Evolutionary conservation across 2,329 filamentous ascomycete species (phyloP).

Genomic region (Penicillium sp.): DNA sequence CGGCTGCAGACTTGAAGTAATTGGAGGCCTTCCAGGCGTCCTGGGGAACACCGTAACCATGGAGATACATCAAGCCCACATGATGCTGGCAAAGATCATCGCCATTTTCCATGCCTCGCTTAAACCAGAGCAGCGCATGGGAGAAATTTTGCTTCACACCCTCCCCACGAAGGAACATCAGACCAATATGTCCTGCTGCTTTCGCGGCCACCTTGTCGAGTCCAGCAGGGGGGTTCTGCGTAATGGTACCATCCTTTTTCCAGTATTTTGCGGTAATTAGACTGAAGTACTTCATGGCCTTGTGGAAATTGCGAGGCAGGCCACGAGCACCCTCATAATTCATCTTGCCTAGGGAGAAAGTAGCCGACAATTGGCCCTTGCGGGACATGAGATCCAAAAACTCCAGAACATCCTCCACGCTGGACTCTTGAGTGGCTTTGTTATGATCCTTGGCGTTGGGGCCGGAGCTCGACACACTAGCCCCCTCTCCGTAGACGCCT

Average conservation of each 20-base stretch:
- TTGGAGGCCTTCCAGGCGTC: constrained; percentile 73
- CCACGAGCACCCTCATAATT: constrained; percentile 84
- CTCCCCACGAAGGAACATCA: constrained; percentile 88
- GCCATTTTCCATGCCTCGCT: constrained; percentile 70
- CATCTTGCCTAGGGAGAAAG: constrained; percentile 79
- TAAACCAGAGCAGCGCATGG: constrained; percentile 79
- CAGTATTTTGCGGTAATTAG: constrained; percentile 79
- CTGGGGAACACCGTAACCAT: constrained; percentile 71
- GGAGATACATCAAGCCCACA: constrained; percentile 77
- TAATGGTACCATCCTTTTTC: constrained; percentile 73
- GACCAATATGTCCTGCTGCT: constrained; percentile 81
- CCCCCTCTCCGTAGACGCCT: constrained; percentile 92
- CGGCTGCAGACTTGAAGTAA: constrained; percentile 74
- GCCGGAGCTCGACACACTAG: constrained; percentile 85
- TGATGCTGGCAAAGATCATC: constrained; percentile 85
- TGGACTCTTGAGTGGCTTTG: constrained; percentile 78
- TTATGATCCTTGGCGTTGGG: constrained; percentile 74
- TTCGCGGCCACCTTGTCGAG: constrained; percentile 80
- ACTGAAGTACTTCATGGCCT: constrained; percentile 79
- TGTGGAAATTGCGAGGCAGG: constrained; percentile 69
- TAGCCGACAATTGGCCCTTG: constrained; percentile 85
- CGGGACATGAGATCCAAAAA: constrained; percentile 88
- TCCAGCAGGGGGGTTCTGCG: constrained; percentile 66
- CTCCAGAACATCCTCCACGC: constrained; percentile 90
- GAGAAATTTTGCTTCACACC: constrained; percentile 77